These are phyloP conservation scores for Cicer arietinum DNA, from an alignment of 306 rosid species.

Conservation along the genomic window DNA sequence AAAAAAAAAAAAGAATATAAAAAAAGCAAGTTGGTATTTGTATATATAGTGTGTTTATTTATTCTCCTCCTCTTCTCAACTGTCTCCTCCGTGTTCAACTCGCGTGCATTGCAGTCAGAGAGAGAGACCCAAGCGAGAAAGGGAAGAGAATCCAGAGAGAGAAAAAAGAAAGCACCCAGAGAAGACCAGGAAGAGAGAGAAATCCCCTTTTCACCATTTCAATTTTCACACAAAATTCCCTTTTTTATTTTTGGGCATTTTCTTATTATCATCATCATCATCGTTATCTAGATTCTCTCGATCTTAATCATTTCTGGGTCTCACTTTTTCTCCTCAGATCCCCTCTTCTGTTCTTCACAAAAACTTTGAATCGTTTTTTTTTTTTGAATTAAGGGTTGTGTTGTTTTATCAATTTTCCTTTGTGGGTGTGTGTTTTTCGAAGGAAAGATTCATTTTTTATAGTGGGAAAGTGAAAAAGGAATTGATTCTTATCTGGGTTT, in stretches of 20 bases:
- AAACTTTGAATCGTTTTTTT: background rate
- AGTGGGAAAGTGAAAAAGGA: constrained; percentile 18
- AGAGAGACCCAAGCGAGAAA: constrained; percentile 4
- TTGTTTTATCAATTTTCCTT: constrained; percentile 32
- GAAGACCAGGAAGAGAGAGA: background rate
- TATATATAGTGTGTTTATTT: constrained; percentile 19
- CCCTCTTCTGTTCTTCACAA: constrained; percentile 34
- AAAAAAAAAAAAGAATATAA: constrained; percentile 34
- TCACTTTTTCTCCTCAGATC: constrained; percentile 46
- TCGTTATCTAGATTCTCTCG: constrained; percentile 42
- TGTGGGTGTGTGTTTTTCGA: constrained; percentile 32
- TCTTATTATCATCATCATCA: constrained; percentile 20
- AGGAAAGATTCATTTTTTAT: constrained; percentile 40
- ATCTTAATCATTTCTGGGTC: constrained; percentile 45
- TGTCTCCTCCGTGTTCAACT: constrained; percentile 80
- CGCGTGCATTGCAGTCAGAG: constrained; percentile 67
- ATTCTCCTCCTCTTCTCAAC: constrained; percentile 62
- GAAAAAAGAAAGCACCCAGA: background rate
- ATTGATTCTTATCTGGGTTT: constrained; percentile 43
- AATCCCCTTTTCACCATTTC: constrained; percentile 39
- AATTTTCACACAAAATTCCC: background rate
- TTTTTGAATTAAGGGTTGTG: constrained; percentile 1
- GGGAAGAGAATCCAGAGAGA: constrained; percentile 34
- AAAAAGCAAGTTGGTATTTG: constrained; percentile 20
- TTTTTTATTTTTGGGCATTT: constrained; percentile 2